Percentiles rank a stretch among this genome's conserved stretches.
These are phyloP conservation scores for Polyplosphaeria fusca DNA, from an alignment of 495 filamentous ascomycete genomes.

Conservation along the genomic window DNA sequence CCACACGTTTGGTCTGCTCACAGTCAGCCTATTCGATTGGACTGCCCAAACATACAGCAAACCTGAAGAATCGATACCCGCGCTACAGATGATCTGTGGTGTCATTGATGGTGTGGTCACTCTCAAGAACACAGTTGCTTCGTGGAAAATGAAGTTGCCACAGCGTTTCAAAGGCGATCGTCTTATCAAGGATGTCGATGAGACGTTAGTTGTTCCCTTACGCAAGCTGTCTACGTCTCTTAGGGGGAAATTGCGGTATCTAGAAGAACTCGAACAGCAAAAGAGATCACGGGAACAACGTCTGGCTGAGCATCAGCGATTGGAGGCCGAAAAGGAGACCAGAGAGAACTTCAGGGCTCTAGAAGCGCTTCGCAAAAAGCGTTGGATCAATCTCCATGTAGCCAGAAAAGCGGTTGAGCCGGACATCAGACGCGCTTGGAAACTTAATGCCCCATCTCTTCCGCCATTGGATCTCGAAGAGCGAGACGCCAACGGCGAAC, in stretches of 20 bases:
- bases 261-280: neutral
- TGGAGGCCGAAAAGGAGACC: constrained; percentile 2
- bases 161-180: constrained; percentile 8
- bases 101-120: constrained; percentile 8
- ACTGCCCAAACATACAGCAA: neutral
- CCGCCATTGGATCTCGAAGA: constrained; percentile 10
- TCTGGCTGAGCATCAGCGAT: neutral
- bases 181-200: constrained; percentile 8
- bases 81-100: constrained; percentile 3
- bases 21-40: constrained; percentile 6
- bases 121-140: constrained; percentile 10
- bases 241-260: neutral
- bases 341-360: neutral
- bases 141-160: constrained; percentile 12
- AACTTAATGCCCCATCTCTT: neutral
- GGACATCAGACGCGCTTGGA: constrained; percentile 1
- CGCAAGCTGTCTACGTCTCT: neutral
- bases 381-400: constrained; percentile 25
- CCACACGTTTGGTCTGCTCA: neutral
- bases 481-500: constrained; percentile 28
- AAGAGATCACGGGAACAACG: neutral
- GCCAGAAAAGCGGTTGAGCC: constrained; percentile 22
- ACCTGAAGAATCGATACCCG: neutral
- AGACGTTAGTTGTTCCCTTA: constrained; percentile 16
- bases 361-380: neutral